Base-by-base conservation (phyloP, 148 eudicot species). In the Vaccinium macrocarpon region DNA sequence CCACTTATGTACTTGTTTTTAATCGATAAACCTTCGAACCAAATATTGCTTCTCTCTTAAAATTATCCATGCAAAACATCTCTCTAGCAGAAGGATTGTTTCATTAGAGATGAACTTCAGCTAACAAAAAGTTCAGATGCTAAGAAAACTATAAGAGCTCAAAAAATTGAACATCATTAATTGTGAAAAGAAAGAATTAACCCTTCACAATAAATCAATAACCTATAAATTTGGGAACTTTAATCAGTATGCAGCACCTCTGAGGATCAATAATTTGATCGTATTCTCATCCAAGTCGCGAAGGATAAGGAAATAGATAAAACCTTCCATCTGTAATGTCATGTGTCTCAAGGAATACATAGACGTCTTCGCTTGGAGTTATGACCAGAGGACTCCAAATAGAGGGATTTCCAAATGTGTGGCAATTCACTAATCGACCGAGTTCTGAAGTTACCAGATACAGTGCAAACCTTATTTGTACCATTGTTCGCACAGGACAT, bases 401-500 rank as follows among this genome's bases (percentile, higher is more conserved):
- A 32, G 35, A 32, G 35, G 35, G 35, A 32, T 32, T 32, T 32
- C 35, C 68, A 64, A 56, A 64, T 81, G 82, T 85, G 75, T 57
- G 83, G 61, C 89, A 83, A 86, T 89, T 78, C 88, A 88, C 80
- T 90, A 83, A 88, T 42, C 87, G 73, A 88, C 90, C 87, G 83
- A 88, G 85, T 88, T 86, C 89, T 87, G 85, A 88, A 86, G 90
- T 90, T 88, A 90, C 92, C 92, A 83, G 86, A 84, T 61, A 80
- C 42, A 73, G 83, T 62, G 85, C 82, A 82, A 84, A 74, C 87
- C 89, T 73, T 82, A 86, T 85, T 81, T 85, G 87, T 81, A 86
- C 82, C 61, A 85, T 77, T 81, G 86, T 86, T 88, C 49, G 76
- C 85, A 77, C 82, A 86, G 66, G 72, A 76, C 70, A 81, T 79